Evolutionary conservation across 2,329 filamentous ascomycete genomes (phyloP).

Genomic region (Colletotrichum sp.): DNA sequence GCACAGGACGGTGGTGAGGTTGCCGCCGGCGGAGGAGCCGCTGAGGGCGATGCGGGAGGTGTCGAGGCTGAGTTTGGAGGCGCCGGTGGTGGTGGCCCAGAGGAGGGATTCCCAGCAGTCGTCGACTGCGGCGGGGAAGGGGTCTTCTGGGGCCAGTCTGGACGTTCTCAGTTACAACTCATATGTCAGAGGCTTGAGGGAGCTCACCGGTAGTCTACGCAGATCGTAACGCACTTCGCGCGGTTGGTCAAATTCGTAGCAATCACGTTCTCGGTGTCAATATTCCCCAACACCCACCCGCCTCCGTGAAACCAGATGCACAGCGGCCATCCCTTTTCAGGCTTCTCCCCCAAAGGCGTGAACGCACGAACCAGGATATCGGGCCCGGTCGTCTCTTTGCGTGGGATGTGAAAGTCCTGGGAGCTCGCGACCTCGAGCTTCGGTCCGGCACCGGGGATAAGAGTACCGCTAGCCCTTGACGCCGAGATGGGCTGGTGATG

Average conservation of each 20-base stretch:
- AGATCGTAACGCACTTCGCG: constrained; percentile 57
- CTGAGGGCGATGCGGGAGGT: constrained; percentile 47
- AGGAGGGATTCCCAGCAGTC: constrained; percentile 62
- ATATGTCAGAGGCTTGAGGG: neutral
- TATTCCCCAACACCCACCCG: constrained; percentile 63
- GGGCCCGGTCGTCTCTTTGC: constrained; percentile 51
- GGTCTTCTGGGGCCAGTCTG: constrained; percentile 60
- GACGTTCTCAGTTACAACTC: neutral
- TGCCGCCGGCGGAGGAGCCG: constrained; percentile 52
- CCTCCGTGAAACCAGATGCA: constrained; percentile 64
- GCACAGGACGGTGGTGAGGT: constrained; percentile 57
- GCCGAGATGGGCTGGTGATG: constrained; percentile 58
- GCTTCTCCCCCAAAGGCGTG: constrained; percentile 49
- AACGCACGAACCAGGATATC: constrained; percentile 55
- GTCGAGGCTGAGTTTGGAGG: constrained; percentile 41
- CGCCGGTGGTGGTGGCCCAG: constrained; percentile 42
- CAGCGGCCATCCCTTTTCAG: constrained; percentile 56
- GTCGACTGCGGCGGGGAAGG: constrained; percentile 61
- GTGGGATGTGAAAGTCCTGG: constrained; percentile 46
- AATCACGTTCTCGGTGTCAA: constrained; percentile 62
- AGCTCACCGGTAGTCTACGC: constrained; percentile 57
- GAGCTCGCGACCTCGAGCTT: constrained; percentile 51
- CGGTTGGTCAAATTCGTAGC: constrained; percentile 58
- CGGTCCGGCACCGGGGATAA: constrained; percentile 58
- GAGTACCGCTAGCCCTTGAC: constrained; percentile 54